phyloP scores from a whole-genome alignment of 306 rosid species.

The Abrus precatorius region DNA sequence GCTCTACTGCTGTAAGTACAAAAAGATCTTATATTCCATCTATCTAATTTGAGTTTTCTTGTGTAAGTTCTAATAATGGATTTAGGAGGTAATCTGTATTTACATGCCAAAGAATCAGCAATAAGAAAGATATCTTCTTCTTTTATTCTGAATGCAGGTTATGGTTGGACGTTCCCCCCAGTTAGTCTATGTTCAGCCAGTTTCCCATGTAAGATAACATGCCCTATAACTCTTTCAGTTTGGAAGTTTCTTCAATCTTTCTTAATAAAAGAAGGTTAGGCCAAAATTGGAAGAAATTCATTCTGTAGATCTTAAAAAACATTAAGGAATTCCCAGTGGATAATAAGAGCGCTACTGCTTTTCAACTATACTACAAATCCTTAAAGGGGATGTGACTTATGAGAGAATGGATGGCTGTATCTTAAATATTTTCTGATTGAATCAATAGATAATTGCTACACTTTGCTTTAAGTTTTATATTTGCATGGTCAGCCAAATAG shows the following conservation, averaged over 20 bases:
- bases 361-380: constrained; percentile 21
- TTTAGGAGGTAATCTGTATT: constrained; percentile 25
- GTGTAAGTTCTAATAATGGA: constrained; percentile 4
- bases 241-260: constrained; percentile 35
- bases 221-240: constrained; percentile 34
- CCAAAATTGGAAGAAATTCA: constrained; percentile 15
- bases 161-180: constrained; percentile 85
- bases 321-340: constrained; percentile 25
- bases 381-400: constrained; percentile 23
- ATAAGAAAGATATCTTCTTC: constrained; percentile 24
- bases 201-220: constrained; percentile 76
- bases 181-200: constrained; percentile 82
- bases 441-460: constrained; percentile 34
- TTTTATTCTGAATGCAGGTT: constrained; percentile 64
- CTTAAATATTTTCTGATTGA: constrained; percentile 29
- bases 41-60: constrained; percentile 41
- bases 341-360: constrained; percentile 14
- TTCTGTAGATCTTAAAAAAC: background rate
- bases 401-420: constrained; percentile 40
- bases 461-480: constrained; percentile 14
- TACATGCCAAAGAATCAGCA: constrained; percentile 33
- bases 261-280: constrained; percentile 20
- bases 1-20: constrained; percentile 79
- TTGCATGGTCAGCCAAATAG: constrained; percentile 13
- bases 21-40: constrained; percentile 26